Evolutionary conservation across 2,329 filamentous ascomycete species (phyloP), one percentile per base, ranked within the genome.

Genomic region (Penicillium thymicola): DNA sequence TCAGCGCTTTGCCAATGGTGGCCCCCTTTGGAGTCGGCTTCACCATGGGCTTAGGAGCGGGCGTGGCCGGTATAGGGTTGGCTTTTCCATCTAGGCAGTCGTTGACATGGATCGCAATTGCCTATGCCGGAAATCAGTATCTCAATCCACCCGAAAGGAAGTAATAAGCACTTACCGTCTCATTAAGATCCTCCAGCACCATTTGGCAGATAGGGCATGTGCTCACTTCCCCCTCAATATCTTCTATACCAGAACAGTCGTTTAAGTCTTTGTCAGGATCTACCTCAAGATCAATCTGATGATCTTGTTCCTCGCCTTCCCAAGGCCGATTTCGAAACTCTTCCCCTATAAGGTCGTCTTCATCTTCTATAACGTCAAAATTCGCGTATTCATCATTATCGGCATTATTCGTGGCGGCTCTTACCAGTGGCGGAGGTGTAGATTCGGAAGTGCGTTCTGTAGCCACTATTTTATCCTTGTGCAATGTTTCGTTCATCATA

Each of bases 51-150:
- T 38, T 34, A 18, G 43, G 11, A 18, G 32, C 8, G 11, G 34
- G 21, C 30, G 18, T 36, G 6, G 51, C 21, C 65, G 42, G 14
- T 69, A 82, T 14, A 88, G 87, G 82, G 43, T 85, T 82, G 5
- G 89, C 83, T 44, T 88, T 89, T 2, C 91, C 91, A 70, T 99
- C 94, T 2, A 99, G 80, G 73, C 94, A 99, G 10, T 87, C 85
- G 71, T 99, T 99, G 62, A 99, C 94, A 72, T 99, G 94, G 2
- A 88, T 76, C 7, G 88, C 89, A 10, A 87, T 88, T 65, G 93
- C 84, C 69, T 92, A 85, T 58, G 75, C 70, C 54, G 21, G 75
- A 16, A 14, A 41, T 63, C 41, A 57, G 51, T 25, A 34, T 9
- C 16, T 25, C 21, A 21, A 23, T 51, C 14, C 11, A 30, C 40